These are phyloP conservation scores for Cryphonectria parasitica DNA, from an alignment of 2,329 filamentous ascomycete species.

Conservation along the genomic window DNA sequence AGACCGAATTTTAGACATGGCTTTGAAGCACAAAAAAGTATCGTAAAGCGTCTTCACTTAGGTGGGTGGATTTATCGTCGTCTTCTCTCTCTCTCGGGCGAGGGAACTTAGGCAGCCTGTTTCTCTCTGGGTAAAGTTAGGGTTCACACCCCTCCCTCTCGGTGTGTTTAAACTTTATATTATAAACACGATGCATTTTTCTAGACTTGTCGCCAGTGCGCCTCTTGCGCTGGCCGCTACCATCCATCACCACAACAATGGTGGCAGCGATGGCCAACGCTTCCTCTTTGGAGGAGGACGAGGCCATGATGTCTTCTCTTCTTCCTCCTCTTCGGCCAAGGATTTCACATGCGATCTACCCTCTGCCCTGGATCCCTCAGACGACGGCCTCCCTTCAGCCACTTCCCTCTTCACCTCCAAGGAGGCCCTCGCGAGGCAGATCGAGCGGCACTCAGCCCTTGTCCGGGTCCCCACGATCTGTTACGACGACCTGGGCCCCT, in stretches of 20 bases:
- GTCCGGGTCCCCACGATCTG: slow-evolving; percentile 59
- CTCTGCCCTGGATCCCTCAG: slow-evolving; percentile 24
- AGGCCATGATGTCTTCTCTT: background rate
- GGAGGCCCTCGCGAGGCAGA: slow-evolving; percentile 44
- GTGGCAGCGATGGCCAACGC: slow-evolving; percentile 4
- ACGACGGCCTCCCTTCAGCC: slow-evolving; percentile 27
- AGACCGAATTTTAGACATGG: slow-evolving; percentile 8
- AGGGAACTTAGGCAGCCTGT: background rate
- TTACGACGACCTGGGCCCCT: slow-evolving; percentile 59
- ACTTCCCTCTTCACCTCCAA: slow-evolving; percentile 29
- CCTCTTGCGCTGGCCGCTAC: slow-evolving; percentile 24
- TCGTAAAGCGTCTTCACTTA: background rate
- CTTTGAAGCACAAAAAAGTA: background rate
- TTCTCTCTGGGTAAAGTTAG: background rate
- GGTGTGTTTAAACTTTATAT: background rate
- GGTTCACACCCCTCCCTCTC: background rate
- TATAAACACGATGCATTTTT: slow-evolving; percentile 19
- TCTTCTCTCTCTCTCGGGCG: background rate
- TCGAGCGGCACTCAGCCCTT: slow-evolving; percentile 56
- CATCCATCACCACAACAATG: slow-evolving; percentile 6
- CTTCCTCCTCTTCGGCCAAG: background rate
- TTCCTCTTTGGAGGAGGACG: background rate
- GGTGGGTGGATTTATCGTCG: background rate
- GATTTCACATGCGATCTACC: slow-evolving; percentile 29
- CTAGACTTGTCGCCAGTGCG: slow-evolving; percentile 10